These are phyloP conservation scores for Zhuliangozyma parablackwelliae DNA, from an alignment of 1,139 yeast genomes.

Conservation along the genomic window DNA sequence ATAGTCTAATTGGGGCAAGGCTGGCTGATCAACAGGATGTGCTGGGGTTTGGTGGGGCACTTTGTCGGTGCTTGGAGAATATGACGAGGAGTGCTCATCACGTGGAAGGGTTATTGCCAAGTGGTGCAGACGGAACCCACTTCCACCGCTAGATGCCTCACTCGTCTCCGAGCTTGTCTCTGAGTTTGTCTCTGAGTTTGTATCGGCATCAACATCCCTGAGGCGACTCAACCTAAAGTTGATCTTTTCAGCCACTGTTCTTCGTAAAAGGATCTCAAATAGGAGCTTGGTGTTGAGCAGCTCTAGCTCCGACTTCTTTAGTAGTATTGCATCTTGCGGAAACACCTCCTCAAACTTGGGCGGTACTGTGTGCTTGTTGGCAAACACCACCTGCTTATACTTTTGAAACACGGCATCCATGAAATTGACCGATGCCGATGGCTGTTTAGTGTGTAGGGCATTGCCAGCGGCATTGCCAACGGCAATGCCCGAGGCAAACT, in stretches of 20 bases:
- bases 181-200: not conserved
- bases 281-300: slow-evolving; percentile 28
- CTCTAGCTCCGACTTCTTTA: slow-evolving; percentile 22
- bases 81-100: slow-evolving; percentile 25
- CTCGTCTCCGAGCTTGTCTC: not conserved
- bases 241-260: slow-evolving; percentile 44
- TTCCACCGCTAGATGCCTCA: too few species aligned
- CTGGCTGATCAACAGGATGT: too few species aligned
- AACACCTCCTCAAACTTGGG: slow-evolving; percentile 27
- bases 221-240: slow-evolving; percentile 24
- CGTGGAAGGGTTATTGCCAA: slow-evolving; percentile 5
- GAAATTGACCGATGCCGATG: slow-evolving; percentile 7
- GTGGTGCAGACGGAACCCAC: not conserved
- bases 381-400: slow-evolving; percentile 28
- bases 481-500: not conserved
- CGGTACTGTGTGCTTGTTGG: slow-evolving; percentile 12
- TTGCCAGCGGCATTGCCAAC: too few species aligned
- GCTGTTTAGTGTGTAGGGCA: not conserved
- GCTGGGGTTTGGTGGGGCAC: too few species aligned
- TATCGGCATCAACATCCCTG: not conserved
- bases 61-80: slow-evolving; percentile 3
- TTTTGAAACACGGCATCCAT: slow-evolving; percentile 18
- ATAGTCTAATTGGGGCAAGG: not conserved
- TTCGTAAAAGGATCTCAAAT: slow-evolving; percentile 34
- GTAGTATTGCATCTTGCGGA: slow-evolving; percentile 25